phyloP scores from a whole-genome alignment of 192 early-diverging fungal genomes.

The Mortierella antarctica region DNA sequence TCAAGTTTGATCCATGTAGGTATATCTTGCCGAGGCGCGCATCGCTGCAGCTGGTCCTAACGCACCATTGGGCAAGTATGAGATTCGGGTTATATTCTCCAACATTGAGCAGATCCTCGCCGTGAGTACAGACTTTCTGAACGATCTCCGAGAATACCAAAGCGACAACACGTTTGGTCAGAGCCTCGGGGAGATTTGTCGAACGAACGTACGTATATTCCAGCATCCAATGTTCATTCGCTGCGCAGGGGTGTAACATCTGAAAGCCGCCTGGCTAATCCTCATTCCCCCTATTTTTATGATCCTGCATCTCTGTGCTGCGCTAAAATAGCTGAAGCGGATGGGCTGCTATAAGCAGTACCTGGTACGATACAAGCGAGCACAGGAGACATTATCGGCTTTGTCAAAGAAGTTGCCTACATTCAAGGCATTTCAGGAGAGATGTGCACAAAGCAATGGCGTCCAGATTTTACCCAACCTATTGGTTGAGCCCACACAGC shows the following conservation, averaged over 20 bases:
- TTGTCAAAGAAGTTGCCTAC: conserved; percentile 2
- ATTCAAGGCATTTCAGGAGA: conserved; percentile 15
- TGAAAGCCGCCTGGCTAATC: not conserved
- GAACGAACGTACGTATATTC: conserved; percentile 15
- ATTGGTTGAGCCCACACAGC: conserved; percentile 34
- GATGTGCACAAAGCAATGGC: conserved; percentile 6
- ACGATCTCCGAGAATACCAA: conserved; percentile 22
- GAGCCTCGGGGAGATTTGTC: conserved; percentile 29
- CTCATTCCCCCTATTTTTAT: not conserved
- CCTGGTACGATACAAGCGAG: conserved; percentile 24
- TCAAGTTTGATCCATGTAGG: not conserved
- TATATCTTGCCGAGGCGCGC: conserved; percentile 20
- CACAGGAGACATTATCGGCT: conserved; percentile 7
- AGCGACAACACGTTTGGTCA: not conserved
- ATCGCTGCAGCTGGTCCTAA: not conserved
- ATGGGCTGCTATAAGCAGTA: conserved; percentile 38
- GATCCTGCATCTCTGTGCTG: not conserved
- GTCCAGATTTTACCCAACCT: conserved; percentile 16
- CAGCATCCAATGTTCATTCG: not conserved
- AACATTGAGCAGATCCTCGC: conserved; percentile 31
- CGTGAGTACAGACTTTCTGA: conserved; percentile 24
- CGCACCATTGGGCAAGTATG: conserved; percentile 24
- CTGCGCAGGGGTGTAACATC: too few species aligned
- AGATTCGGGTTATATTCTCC: conserved; percentile 34
- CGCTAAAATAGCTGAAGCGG: conserved; percentile 8